Percentiles rank a stretch among this genome's conserved stretches.
These are phyloP conservation scores for Penicillium subrubescens DNA, from an alignment of 495 filamentous ascomycete genomes.

Conservation along the genomic window DNA sequence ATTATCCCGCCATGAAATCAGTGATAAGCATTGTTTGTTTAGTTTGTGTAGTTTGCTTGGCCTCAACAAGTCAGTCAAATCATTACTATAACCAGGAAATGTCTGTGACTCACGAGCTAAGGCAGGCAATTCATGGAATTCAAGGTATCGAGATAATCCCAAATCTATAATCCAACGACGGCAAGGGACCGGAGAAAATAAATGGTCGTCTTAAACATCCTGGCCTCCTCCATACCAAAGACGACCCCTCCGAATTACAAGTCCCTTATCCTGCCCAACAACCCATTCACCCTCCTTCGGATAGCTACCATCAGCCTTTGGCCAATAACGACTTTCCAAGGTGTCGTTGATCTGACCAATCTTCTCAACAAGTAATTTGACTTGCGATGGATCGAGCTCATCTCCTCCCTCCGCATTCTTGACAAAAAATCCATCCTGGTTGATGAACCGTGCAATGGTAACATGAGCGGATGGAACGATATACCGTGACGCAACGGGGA, in stretches of 20 bases:
- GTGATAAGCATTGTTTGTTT: not conserved
- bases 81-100: no score
- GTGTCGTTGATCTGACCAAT: conserved; percentile 73
- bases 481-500: conserved; percentile 70
- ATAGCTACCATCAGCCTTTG: conserved; percentile 40
- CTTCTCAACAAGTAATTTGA: conserved; percentile 59
- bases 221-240: conserved; percentile 83
- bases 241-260: conserved; percentile 65
- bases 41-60: not conserved
- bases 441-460: conserved; percentile 77
- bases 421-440: conserved; percentile 47
- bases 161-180: no score
- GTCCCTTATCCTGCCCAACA: conserved; percentile 68
- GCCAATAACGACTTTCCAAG: conserved; percentile 67
- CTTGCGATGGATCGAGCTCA: conserved; percentile 44
- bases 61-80: not conserved
- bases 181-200: no score
- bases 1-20: not conserved
- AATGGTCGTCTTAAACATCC: conserved; percentile 39
- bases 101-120: no score
- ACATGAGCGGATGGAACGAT: conserved; percentile 81
- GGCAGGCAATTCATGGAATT: no score
- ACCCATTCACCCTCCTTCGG: conserved; percentile 62
- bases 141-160: no score
- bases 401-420: conserved; percentile 32